Base-by-base conservation (phyloP, 129 eudicot genomes). In the Artemisia argyi region DNA sequence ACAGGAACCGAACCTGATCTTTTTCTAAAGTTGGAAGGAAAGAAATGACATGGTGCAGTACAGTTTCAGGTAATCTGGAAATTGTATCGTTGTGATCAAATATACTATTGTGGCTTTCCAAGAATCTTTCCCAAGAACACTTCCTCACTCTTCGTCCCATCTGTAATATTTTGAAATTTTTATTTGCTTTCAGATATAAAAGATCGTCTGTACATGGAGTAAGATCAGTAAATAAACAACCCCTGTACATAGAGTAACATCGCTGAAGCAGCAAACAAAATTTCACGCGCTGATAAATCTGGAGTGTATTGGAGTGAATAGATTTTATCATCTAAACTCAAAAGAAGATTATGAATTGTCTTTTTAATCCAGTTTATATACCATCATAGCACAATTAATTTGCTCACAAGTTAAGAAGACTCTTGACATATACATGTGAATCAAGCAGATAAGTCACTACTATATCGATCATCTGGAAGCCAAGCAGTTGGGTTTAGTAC, bases 21-120 rank as follows among this genome's bases (percentile, higher is more conserved):
- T 28, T 51, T 14, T 73, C 77, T 62, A 9, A 11, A 28, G 49
- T 0, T 12, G 50, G 62, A 63, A 73, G 77, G 59, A 62, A 73
- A 0, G 77, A 73, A 7, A 73, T 19, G 5, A 73, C 18, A 18
- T 50, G 77, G 28, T 62, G 52, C 11, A 73, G 42, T 62, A 73
- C 70, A 4, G 7, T 35, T 49, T 73, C 77, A 1, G 77, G 77
- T 39, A 73, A 47, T 61, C 77, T 73, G 5, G 77, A 73, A 61
- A 73, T 18, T 19, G 7, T 49, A 65, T 73, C 78, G 1, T 30
- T 42, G 4, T 59, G 69, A 61, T 73, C 77, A 73, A 61, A 69
- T 17, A 26, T 49, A 14, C 11, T 19, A 62, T 30, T 6, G 18
- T 51, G 18, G 42, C 71, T 20, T 3, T 73, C 24, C 58, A 52